phyloP scores from a whole-genome alignment of 345 rosid genomes.

The Trapa bicornis region DNA sequence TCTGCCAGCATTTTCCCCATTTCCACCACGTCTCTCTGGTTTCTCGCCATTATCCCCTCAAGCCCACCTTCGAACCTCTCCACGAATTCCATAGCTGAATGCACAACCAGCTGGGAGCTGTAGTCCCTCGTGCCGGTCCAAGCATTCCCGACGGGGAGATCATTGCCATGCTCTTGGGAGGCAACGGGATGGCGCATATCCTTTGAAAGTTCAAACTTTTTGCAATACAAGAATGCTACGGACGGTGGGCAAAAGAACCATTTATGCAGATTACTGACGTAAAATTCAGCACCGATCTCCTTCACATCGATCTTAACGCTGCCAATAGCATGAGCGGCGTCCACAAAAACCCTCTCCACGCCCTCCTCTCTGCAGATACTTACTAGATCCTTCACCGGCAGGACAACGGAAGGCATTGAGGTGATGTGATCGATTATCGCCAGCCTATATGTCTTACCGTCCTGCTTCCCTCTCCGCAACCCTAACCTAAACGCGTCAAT shows the following conservation, averaged over 20 bases:
- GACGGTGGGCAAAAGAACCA: slow-evolving; percentile 97
- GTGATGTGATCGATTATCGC: slow-evolving; percentile 91
- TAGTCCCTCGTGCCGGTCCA: slow-evolving; percentile 96
- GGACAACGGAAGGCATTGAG: slow-evolving; percentile 79
- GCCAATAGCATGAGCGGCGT: slow-evolving; percentile 91
- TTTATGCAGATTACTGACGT: slow-evolving; percentile 71
- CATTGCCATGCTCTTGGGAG: slow-evolving; percentile 79
- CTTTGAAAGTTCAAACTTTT: slow-evolving; percentile 14
- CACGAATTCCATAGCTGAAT: slow-evolving; percentile 62
- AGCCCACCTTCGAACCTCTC: slow-evolving; percentile 83
- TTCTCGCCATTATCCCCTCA: slow-evolving; percentile 63
- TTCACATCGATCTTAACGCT: slow-evolving; percentile 72
- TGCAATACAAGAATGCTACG: slow-evolving; percentile 72
- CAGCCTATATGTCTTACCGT: slow-evolving; percentile 60
- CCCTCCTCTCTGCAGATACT: slow-evolving; percentile 77
- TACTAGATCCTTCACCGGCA: slow-evolving; percentile 68
- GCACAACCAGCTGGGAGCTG: slow-evolving; percentile 76
- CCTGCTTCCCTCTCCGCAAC: slow-evolving; percentile 45
- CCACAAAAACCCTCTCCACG: slow-evolving; percentile 81
- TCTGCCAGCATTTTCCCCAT: slow-evolving; percentile 75
- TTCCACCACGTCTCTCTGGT: slow-evolving; percentile 59
- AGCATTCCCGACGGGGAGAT: slow-evolving; percentile 68
- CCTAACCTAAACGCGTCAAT: slow-evolving; percentile 44
- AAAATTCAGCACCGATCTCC: slow-evolving; percentile 90
- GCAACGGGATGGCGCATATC: slow-evolving; percentile 90